A percentile compares a stretch with the other conserved stretches of the same genome.
Conservation (phyloP, 164 flowering plant genomes). For the Chimonanthus salicifolius region DNA sequence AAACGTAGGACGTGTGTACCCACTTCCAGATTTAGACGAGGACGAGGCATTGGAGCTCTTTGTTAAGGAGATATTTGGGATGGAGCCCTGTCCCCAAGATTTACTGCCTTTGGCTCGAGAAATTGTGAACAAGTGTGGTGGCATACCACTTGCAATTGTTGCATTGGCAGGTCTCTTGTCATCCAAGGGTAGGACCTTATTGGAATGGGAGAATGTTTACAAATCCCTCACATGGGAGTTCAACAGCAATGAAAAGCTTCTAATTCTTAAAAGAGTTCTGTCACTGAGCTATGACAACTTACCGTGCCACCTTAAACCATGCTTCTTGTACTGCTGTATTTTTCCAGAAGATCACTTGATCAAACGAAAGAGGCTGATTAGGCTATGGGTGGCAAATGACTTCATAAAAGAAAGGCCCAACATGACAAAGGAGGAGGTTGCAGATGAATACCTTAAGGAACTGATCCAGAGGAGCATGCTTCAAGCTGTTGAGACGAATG, state of each 20-base stretch:
- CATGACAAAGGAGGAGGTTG: slow-evolving; percentile 3
- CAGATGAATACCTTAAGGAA: slow-evolving; percentile 6
- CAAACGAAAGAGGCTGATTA: slow-evolving; percentile 8
- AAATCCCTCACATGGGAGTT: slow-evolving; percentile 14
- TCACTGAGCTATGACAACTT: slow-evolving; percentile 12
- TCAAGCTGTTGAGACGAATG: slow-evolving; percentile 2
- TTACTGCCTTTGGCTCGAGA: neutral
- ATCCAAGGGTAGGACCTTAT: neutral
- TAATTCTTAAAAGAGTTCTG: neutral
- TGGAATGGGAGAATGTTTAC: slow-evolving; percentile 13
- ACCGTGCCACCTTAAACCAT: slow-evolving; percentile 16
- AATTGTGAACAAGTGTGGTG: slow-evolving; percentile 19
- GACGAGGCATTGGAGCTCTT: slow-evolving; percentile 5
- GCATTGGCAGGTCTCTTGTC: slow-evolving; percentile 15
- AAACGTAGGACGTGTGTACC: neutral
- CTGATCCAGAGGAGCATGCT: slow-evolving; percentile 10
- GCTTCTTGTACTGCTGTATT: slow-evolving; percentile 17
- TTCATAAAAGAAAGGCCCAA: slow-evolving; percentile 4
- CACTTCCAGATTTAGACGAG: neutral
- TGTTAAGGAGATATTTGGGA: slow-evolving; percentile 4
- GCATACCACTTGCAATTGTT: slow-evolving; percentile 22
- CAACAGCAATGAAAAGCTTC: neutral
- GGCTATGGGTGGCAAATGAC: slow-evolving; percentile 26
- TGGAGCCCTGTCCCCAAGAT: neutral
- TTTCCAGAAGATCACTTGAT: slow-evolving; percentile 16